These are phyloP conservation scores for Gillenia trifoliata DNA, from an alignment of 306 rosid genomes.

Conservation along the genomic window DNA sequence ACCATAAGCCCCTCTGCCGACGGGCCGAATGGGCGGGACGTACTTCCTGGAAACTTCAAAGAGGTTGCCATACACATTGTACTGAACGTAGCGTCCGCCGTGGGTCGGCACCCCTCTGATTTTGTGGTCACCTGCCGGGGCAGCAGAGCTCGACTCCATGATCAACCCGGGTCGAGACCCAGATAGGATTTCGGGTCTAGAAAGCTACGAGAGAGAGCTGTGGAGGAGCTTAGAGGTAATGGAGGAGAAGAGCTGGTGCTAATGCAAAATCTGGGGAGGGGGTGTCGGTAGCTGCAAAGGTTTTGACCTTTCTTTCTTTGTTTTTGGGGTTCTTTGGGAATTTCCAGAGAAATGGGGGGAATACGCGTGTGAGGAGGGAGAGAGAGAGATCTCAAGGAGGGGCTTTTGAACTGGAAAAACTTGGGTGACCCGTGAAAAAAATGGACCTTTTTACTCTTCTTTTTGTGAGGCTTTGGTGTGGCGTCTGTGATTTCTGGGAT, in stretches of 20 bases:
- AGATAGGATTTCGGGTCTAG: slow-evolving; percentile 12
- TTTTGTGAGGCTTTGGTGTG: slow-evolving; percentile 14
- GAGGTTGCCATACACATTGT: slow-evolving; percentile 83
- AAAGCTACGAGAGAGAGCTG: neutral
- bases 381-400: slow-evolving; percentile 8
- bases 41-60: slow-evolving; percentile 89
- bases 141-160: slow-evolving; percentile 40
- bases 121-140: slow-evolving; percentile 38
- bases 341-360: neutral
- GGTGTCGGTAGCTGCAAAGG: slow-evolving; percentile 28
- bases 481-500: neutral
- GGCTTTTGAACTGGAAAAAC: slow-evolving; percentile 29
- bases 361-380: neutral
- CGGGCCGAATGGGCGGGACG: slow-evolving; percentile 87
- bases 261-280: slow-evolving; percentile 14
- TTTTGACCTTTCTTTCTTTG: slow-evolving; percentile 19
- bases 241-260: slow-evolving; percentile 7
- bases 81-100: slow-evolving; percentile 76
- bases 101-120: slow-evolving; percentile 62
- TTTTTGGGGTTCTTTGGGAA: neutral
- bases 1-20: slow-evolving; percentile 96
- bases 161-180: slow-evolving; percentile 19
- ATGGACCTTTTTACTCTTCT: slow-evolving; percentile 11
- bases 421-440: slow-evolving; percentile 39
- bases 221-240: slow-evolving; percentile 11